These are phyloP conservation scores for Talaromyces sp. DNA, from an alignment of 2,329 filamentous ascomycete species.

Conservation along the genomic window DNA sequence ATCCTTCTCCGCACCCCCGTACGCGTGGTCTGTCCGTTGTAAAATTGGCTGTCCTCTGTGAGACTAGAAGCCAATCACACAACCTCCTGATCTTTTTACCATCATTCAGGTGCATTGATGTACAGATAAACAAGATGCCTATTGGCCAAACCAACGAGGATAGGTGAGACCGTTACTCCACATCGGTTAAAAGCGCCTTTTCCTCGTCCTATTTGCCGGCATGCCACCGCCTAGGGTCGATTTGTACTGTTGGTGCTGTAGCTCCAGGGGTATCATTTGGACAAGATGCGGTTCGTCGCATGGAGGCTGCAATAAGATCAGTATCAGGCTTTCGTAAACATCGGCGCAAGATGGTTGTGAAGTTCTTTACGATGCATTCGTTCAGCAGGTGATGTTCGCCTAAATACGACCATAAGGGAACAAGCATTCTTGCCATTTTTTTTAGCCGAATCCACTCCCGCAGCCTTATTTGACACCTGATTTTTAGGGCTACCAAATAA, in stretches of 20 bases:
- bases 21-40: neutral
- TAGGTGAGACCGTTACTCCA: neutral
- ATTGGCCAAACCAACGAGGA: neutral
- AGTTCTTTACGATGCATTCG: neutral
- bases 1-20: neutral
- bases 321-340: neutral
- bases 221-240: neutral
- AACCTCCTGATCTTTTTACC: neutral
- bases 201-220: neutral
- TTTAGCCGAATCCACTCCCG: conserved; percentile 1
- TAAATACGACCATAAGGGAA: neutral
- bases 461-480: neutral
- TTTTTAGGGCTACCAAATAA: neutral
- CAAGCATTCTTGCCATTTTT: neutral
- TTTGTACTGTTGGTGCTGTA: neutral
- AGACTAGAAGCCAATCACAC: neutral
- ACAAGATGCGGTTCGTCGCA: no score
- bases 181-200: neutral
- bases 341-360: no score
- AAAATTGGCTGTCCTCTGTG: neutral
- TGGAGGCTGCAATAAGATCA: neutral
- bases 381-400: neutral
- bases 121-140: neutral
- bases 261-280: neutral
- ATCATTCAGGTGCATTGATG: neutral